Conservation (phyloP, 1,139 yeast genomes). For the Arxiozyma telluris region DNA sequence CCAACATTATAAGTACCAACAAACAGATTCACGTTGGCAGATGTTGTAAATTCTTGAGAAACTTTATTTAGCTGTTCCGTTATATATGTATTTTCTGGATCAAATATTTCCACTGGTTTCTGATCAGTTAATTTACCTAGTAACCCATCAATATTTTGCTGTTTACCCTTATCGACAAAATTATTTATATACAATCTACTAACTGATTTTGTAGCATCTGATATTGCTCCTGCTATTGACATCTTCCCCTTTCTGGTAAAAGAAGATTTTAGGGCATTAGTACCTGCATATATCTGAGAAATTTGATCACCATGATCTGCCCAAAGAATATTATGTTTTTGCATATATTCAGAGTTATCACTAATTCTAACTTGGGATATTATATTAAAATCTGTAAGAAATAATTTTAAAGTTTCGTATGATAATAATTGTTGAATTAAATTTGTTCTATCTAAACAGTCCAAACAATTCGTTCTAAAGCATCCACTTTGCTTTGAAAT, state of each 20-base stretch:
- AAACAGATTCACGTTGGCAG: conserved; percentile 52
- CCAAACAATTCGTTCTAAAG: conserved; percentile 87
- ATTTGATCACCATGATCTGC: conserved; percentile 98
- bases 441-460: conserved; percentile 91
- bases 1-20: conserved; percentile 86
- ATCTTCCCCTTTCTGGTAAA: conserved; percentile 90
- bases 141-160: conserved; percentile 73
- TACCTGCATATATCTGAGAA: conserved; percentile 94
- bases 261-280: conserved; percentile 90
- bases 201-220: conserved; percentile 93
- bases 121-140: conserved; percentile 76
- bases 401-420: conserved; percentile 53
- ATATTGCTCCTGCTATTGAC: conserved; percentile 92
- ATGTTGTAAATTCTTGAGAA: conserved; percentile 51
- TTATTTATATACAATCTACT: conserved; percentile 93
- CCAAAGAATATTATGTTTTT: conserved; percentile 77
- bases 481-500: conserved; percentile 78
- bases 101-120: conserved; percentile 61
- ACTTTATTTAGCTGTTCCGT: conserved; percentile 46
- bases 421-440: conserved; percentile 84
- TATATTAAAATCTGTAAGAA: conserved; percentile 43
- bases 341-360: conserved; percentile 42
- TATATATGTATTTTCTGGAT: conserved; percentile 82
- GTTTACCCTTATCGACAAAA: conserved; percentile 86
- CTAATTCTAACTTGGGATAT: conserved; percentile 26